These are phyloP conservation scores for Zopfia rhizophila DNA, from an alignment of 2,329 filamentous ascomycete genomes.

Conservation along the genomic window DNA sequence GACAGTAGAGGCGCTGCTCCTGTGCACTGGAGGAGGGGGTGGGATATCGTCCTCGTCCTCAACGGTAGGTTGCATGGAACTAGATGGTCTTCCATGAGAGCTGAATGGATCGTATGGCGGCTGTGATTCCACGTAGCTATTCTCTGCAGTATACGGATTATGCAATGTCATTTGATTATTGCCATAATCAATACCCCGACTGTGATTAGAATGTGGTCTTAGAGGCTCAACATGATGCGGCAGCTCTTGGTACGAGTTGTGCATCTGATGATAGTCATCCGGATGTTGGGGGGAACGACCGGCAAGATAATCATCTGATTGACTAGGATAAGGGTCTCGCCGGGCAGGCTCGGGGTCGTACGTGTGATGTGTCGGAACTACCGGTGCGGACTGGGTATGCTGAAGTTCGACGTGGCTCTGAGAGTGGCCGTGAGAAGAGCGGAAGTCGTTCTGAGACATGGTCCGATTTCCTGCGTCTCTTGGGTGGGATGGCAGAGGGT, in stretches of 20 bases:
- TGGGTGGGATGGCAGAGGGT: conserved; percentile 37
- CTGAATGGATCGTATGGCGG: conserved; percentile 62
- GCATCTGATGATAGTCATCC: conserved; percentile 12
- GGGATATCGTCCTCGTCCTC: conserved; percentile 71
- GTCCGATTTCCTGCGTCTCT: conserved; percentile 24
- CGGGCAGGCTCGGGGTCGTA: conserved; percentile 2
- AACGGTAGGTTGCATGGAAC: conserved; percentile 69
- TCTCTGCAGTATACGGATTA: conserved; percentile 46
- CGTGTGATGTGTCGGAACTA: conserved; percentile 48
- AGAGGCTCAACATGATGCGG: conserved; percentile 48
- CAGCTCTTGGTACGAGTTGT: conserved; percentile 39
- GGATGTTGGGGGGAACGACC: conserved; percentile 17
- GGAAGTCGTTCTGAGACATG: conserved; percentile 42
- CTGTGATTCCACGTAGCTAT: conserved; percentile 48
- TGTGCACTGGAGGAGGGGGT: conserved; percentile 52
- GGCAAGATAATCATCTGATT: not conserved
- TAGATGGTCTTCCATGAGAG: conserved; percentile 58
- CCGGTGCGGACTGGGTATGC: conserved; percentile 59
- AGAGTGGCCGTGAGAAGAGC: conserved; percentile 32
- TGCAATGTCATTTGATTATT: conserved; percentile 35
- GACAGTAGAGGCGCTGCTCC: conserved; percentile 45
- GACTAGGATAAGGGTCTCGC: not conserved
- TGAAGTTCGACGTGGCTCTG: conserved; percentile 44
- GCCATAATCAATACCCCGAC: conserved; percentile 36
- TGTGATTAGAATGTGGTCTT: conserved; percentile 25